Evolutionary conservation across 2,329 filamentous ascomycete species (phyloP), one percentile per base, ranked within the genome.

Genomic region (Venturia asperata): DNA sequence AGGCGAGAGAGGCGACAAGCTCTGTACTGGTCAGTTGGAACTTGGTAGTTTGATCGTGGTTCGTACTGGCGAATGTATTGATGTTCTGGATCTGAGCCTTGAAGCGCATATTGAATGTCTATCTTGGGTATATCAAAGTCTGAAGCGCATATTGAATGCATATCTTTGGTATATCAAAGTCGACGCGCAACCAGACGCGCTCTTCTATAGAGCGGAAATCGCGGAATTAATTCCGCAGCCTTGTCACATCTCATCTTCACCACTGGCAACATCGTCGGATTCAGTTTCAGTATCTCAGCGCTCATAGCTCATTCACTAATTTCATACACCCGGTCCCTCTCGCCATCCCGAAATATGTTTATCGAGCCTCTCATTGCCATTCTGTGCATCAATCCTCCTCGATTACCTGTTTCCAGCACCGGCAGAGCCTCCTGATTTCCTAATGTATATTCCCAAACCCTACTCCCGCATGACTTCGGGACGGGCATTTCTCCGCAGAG

Each of bases 1-100:
- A 86, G 37, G 83, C 80, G 63, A 88, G 79, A 5, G 85, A 87
- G 17, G 84, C 83, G 15, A 83, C 84, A 68, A 87, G 79, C 71
- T 87, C 85, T 86, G 71, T 5, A 24, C 43, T 42, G 34, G 39
- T 64, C 3, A 64, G 52, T 30, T 5, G 10, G 9, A 27, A 13
- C 27, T 5, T 37, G 49, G 37, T 61, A 17, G 17, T 56, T 56
- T 41, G 41, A 42, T 15, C 64, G 69, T 61, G 62, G 67, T 68
- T 37, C 79, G 69, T 79, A 81, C 80, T 84, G 63, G 80, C 79
- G 68, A 85, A 82, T 10, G 79, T 81, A 63, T 70, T 76, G 63
- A 82, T 77, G 68, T 82, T 82, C 66, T 78, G 77, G 65, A 83
- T 80, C 56, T 79, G 77, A 63, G 79, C 80, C 68, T 80, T 80